Base-by-base conservation (phyloP, 2,329 filamentous ascomycete species). In the Neoascochyta sp. region DNA sequence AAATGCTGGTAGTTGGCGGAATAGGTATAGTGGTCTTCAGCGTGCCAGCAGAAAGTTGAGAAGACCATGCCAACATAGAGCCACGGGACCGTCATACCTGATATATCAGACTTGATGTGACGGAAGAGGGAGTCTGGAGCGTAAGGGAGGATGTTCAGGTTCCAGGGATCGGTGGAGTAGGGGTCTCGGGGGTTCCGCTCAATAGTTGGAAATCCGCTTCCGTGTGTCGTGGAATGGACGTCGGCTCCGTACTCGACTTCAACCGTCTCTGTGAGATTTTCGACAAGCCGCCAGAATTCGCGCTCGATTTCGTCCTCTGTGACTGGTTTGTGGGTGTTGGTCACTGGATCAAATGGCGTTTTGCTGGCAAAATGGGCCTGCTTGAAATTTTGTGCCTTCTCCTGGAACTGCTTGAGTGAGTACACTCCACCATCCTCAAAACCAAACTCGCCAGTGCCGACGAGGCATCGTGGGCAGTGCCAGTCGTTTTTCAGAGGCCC, bases 51-150 rank as follows among this genome's bases (percentile, higher is more conserved):
- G 57, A 98, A 98, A 0, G 92, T 96, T 0, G 92, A 98, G 60
- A 98, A 98, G 21, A 94, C 93, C 92, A 98, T 98, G 40, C 92
- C 92, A 4, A 98, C 92, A 57, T 98, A 98, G 3, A 98, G 80
- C 92, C 92, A 98, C 1, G 92, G 92, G 6, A 98, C 90, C 0
- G 92, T 98, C 92, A 98, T 98, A 20, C 92, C 92, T 2, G 92
- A 96, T 30, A 98, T 93, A 56, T 98, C 92, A 0, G 90, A 87
- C 62, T 96, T 96, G 70, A 98, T 96, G 51, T 98, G 86, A 27
- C 90, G 79, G 69, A 98, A 98, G 1, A 98, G 70, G 26, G 89
- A 95, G 29, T 96, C 90, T 1, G 83, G 80, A 45, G 95, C 82
- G 29, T 96, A 79, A 0, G 92, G 92, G 38, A 96, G 74, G 25